Percentiles rank a stretch among this genome's conserved stretches.
phyloP scores from a whole-genome alignment of 106 monocot genomes.

The Dendrobium chrysotoxum region DNA sequence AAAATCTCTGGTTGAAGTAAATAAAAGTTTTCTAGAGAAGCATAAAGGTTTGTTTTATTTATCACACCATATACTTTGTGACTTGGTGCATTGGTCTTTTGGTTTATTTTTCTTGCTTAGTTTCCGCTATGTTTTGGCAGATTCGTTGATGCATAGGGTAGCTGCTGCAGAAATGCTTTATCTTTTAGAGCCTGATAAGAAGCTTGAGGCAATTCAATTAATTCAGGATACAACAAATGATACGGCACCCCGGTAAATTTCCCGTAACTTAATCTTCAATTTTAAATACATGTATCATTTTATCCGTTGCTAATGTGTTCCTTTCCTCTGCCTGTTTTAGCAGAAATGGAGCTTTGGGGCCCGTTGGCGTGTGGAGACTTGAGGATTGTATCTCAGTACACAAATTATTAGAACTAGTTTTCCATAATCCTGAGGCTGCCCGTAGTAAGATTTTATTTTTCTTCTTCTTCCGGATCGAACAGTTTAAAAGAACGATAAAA shows the following conservation, averaged over 20 bases:
- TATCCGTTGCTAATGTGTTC: background rate
- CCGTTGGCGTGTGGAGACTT: constrained; percentile 59
- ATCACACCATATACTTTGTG: background rate
- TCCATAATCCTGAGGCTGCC: constrained; percentile 52
- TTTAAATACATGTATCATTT: background rate
- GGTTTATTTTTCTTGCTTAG: background rate
- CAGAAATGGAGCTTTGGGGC: constrained; percentile 48
- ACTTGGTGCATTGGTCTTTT: background rate
- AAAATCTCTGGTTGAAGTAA: constrained; percentile 74
- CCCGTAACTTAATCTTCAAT: background rate
- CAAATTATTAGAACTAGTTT: constrained; percentile 55
- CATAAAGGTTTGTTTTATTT: constrained; percentile 49
- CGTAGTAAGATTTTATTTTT: constrained; percentile 48
- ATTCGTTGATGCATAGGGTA: constrained; percentile 88
- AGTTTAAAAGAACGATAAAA: background rate
- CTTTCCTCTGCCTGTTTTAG: constrained; percentile 2
- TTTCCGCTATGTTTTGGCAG: constrained; percentile 17
- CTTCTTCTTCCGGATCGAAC: background rate
- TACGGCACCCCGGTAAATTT: constrained; percentile 17
- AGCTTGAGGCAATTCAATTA: constrained; percentile 69
- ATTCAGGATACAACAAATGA: constrained; percentile 68
- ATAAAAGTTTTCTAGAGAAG: constrained; percentile 62
- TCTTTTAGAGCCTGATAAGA: constrained; percentile 66
- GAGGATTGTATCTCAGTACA: constrained; percentile 72
- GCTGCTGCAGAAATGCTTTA: constrained; percentile 87